Conservation (phyloP, 73 alveolate genomes). For the Stentor roeselii region DNA sequence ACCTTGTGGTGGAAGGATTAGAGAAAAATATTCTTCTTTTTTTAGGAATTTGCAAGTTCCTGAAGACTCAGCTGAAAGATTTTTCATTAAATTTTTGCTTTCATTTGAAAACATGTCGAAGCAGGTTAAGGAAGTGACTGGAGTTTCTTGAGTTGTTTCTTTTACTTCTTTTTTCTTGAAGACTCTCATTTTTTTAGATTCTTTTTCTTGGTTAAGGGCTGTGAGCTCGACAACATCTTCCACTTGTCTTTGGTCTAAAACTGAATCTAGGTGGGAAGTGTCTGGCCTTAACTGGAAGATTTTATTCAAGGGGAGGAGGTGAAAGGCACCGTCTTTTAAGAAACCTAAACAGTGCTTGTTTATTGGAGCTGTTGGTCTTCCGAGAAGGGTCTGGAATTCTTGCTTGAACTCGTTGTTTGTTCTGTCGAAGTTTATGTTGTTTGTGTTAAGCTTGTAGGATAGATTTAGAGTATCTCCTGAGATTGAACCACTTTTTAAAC, state of each 20-base stretch:
- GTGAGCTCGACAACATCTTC: not conserved
- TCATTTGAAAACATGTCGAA: not conserved
- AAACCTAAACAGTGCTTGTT: not conserved
- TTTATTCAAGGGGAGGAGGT: not conserved
- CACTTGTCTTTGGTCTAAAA: not conserved
- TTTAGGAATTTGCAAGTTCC: not conserved
- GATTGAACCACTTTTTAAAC: not conserved
- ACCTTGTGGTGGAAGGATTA: not conserved
- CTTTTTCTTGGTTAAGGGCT: not conserved
- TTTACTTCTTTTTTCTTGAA: conserved; percentile 25
- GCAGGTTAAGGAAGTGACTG: not conserved
- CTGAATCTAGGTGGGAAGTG: not conserved
- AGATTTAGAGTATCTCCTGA: not conserved
- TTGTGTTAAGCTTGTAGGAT: not conserved
- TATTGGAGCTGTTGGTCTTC: not conserved
- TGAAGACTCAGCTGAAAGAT: not conserved
- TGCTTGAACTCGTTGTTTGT: not conserved
- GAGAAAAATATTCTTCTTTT: not conserved
- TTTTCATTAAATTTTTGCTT: not conserved
- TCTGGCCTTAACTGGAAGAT: conserved; percentile 4
- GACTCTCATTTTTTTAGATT: conserved; percentile 20
- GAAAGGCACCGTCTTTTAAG: not conserved
- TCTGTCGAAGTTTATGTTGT: not conserved
- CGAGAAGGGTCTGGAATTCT: not conserved
- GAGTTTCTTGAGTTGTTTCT: not conserved